Evolutionary conservation across 805 yeast species (phyloP).

Genomic region (Saccharomycopsis amapae): DNA sequence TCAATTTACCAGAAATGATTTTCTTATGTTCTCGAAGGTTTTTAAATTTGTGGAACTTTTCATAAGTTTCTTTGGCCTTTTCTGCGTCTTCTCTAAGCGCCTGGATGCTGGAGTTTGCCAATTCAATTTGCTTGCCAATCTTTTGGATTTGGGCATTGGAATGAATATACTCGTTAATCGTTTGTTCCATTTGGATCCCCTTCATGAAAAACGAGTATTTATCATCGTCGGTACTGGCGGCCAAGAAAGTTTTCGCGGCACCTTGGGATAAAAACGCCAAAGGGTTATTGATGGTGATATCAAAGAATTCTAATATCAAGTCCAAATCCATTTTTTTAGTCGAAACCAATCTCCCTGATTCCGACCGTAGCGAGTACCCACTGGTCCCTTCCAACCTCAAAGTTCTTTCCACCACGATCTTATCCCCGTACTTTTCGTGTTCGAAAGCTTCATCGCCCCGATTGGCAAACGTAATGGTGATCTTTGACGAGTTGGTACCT

Average conservation of each 20-base stretch:
- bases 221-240: conserved; percentile 62
- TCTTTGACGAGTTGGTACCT: conserved; percentile 63
- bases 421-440: conserved; percentile 59
- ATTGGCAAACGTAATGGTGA: conserved; percentile 58
- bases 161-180: conserved; percentile 44
- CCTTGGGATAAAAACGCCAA: conserved; percentile 91
- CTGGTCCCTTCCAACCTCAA: conserved; percentile 46
- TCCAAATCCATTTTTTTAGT: conserved; percentile 59
- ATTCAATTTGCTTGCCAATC: conserved; percentile 35
- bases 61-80: conserved; percentile 36
- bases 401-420: conserved; percentile 63
- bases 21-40: conserved; percentile 34
- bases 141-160: conserved; percentile 31
- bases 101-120: conserved; percentile 34
- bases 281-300: conserved; percentile 81
- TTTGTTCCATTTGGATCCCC: conserved; percentile 68
- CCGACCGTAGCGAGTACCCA: conserved; percentile 43
- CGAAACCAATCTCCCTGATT: conserved; percentile 31
- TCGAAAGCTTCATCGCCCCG: conserved; percentile 59
- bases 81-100: conserved; percentile 35
- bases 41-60: conserved; percentile 35
- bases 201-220: conserved; percentile 74
- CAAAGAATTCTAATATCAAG: conserved; percentile 59
- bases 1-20: conserved; percentile 39
- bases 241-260: conserved; percentile 82